Evolutionary conservation across 805 yeast genomes (phyloP).

Genomic region (Starmerella scarabaei): DNA sequence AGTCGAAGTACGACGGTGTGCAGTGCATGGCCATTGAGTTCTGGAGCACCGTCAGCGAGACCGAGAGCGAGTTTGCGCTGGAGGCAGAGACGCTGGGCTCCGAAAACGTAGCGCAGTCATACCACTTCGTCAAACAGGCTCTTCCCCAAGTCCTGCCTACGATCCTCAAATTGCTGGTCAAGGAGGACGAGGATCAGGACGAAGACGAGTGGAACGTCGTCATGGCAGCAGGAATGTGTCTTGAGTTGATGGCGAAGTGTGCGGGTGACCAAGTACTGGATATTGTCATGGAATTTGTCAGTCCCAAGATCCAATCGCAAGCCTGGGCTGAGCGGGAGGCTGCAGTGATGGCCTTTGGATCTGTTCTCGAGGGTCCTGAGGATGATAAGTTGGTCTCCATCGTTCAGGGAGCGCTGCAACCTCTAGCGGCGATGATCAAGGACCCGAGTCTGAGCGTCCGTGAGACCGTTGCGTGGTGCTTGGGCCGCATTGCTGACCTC

Average conservation of each 20-base stretch:
- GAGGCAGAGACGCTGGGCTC: slow-evolving; percentile 1
- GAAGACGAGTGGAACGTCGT: slow-evolving; percentile 92
- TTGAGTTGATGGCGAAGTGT: slow-evolving; percentile 84
- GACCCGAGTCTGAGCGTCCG: slow-evolving; percentile 76
- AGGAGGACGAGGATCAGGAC: slow-evolving; percentile 87
- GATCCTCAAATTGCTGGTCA: slow-evolving; percentile 59
- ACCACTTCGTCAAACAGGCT: slow-evolving; percentile 76
- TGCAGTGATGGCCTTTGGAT: slow-evolving; percentile 98
- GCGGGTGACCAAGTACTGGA: slow-evolving; percentile 77
- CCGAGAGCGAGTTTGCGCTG: slow-evolving; percentile 67
- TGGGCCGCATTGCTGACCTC: slow-evolving; percentile 83
- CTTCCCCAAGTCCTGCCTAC: slow-evolving; percentile 79
- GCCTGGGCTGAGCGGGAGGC: slow-evolving; percentile 90
- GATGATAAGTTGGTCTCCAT: slow-evolving; percentile 50
- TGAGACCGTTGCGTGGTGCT: slow-evolving; percentile 97
- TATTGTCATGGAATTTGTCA: slow-evolving; percentile 76
- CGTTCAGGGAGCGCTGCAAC: slow-evolving; percentile 69
- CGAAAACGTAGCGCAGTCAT: slow-evolving; percentile 33
- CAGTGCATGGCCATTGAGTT: slow-evolving; percentile 98
- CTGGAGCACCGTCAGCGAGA: slow-evolving; percentile 99
- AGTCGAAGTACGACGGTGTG: slow-evolving; percentile 66
- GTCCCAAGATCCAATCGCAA: slow-evolving; percentile 44
- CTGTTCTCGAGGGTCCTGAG: slow-evolving; percentile 90
- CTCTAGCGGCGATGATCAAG: slow-evolving; percentile 58
- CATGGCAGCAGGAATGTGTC: slow-evolving; percentile 97